Evolutionary conservation across 2,329 filamentous ascomycete genomes (phyloP).

Genomic region (Claviceps fusiformis): DNA sequence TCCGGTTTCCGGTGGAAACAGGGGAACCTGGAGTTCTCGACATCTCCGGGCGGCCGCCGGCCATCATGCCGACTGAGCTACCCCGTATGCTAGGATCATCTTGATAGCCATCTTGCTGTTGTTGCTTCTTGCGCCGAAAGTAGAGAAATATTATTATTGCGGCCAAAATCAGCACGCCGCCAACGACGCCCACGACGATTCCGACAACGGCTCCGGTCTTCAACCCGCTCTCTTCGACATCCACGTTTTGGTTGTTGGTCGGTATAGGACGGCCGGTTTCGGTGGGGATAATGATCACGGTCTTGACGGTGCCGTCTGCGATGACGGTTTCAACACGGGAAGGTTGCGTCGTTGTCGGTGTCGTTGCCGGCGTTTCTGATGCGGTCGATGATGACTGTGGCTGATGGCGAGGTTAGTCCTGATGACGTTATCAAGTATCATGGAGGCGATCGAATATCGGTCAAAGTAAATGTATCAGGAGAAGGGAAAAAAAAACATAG

Average conservation of each 20-base stretch:
- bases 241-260: constrained; percentile 6
- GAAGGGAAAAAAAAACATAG: not conserved
- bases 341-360: constrained; percentile 15
- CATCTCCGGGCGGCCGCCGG: constrained; percentile 31
- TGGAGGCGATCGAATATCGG: not conserved
- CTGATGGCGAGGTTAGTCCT: not conserved
- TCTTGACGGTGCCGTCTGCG: constrained; percentile 36
- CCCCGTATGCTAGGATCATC: constrained; percentile 34
- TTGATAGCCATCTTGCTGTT: constrained; percentile 27
- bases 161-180: constrained; percentile 25
- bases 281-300: constrained; percentile 39
- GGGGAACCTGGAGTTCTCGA: constrained; percentile 18
- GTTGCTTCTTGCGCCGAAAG: constrained; percentile 30
- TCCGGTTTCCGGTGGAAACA: constrained; percentile 32
- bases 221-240: constrained; percentile 17
- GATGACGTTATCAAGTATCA: not conserved
- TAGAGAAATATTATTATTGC: constrained; percentile 27
- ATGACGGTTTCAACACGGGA: constrained; percentile 32
- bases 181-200: constrained; percentile 38
- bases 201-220: constrained; percentile 36
- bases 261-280: constrained; percentile 9
- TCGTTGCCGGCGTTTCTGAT: constrained; percentile 1
- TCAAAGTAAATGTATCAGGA: not conserved
- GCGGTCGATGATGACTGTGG: not conserved
- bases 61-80: constrained; percentile 35